Percentiles rank a stretch among this genome's conserved stretches.
Evolutionary conservation across 2,329 filamentous ascomycete species (phyloP).

Genomic region (Rutstroemia sydowiana): DNA sequence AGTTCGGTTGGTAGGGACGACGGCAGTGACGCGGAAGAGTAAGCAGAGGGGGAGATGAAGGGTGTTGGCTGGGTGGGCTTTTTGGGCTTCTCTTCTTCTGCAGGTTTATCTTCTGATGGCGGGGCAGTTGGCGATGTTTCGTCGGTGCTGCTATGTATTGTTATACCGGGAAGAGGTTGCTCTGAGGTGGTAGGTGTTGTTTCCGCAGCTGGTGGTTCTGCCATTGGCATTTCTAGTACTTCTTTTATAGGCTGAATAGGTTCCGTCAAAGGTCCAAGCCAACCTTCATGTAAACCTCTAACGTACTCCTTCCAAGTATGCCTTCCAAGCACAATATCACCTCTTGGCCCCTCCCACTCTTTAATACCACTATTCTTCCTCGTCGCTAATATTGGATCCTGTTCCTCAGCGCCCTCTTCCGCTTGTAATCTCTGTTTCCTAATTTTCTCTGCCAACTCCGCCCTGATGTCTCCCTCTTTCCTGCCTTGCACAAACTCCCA

Average conservation of each 20-base stretch:
- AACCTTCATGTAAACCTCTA: slow-evolving; percentile 87
- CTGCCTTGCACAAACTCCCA: slow-evolving; percentile 94
- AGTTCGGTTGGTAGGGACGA: slow-evolving; percentile 61
- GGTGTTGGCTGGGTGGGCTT: slow-evolving; percentile 58
- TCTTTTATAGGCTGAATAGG: slow-evolving; percentile 37
- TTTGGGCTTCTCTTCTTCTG: slow-evolving; percentile 46
- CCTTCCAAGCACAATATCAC: slow-evolving; percentile 82
- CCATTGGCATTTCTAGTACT: slow-evolving; percentile 9
- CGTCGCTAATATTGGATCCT: slow-evolving; percentile 55
- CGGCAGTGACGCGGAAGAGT: slow-evolving; percentile 58
- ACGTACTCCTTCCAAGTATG: slow-evolving; percentile 98
- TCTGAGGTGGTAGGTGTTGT: slow-evolving; percentile 21
- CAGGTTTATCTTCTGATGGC: slow-evolving; percentile 21
- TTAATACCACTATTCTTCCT: slow-evolving; percentile 59
- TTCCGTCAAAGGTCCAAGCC: slow-evolving; percentile 75
- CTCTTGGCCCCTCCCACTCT: slow-evolving; percentile 66
- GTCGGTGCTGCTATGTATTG: slow-evolving; percentile 22
- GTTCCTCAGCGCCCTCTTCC: slow-evolving; percentile 34
- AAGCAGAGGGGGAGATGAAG: slow-evolving; percentile 68
- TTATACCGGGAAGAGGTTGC: slow-evolving; percentile 22
- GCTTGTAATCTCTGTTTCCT: slow-evolving; percentile 53
- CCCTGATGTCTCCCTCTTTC: slow-evolving; percentile 85
- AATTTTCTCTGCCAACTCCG: slow-evolving; percentile 79
- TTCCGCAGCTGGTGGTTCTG: neutral
- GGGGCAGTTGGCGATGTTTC: slow-evolving; percentile 8